A percentile compares a stretch with the other conserved stretches of the same genome.
Evolutionary conservation across 495 filamentous ascomycete species (phyloP).

Genomic region (Durotheca rogersii): DNA sequence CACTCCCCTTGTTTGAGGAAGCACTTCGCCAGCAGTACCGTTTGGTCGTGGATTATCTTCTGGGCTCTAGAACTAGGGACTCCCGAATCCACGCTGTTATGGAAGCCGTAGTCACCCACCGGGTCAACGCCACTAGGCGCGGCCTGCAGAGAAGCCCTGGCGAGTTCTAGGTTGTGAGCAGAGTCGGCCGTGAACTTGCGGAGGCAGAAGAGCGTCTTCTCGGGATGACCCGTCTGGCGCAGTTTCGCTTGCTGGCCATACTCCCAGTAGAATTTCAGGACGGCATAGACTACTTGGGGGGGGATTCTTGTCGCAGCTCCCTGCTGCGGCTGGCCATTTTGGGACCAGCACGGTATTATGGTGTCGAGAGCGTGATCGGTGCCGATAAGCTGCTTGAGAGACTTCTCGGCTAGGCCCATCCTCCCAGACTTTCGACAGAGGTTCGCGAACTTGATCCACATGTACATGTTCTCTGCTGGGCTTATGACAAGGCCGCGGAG

Average conservation of each 20-base stretch:
- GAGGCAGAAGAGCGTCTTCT: conserved; percentile 73
- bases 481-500: conserved; percentile 87
- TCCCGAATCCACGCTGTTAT: conserved; percentile 56
- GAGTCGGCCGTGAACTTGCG: conserved; percentile 78
- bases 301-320: conserved; percentile 50
- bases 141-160: conserved; percentile 53
- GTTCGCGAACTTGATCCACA: conserved; percentile 99
- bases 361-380: conserved; percentile 63
- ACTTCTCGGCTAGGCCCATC: conserved; percentile 94
- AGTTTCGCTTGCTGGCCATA: conserved; percentile 54
- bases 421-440: conserved; percentile 93
- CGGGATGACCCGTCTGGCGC: conserved; percentile 43
- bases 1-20: conserved; percentile 95
- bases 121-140: conserved; percentile 52
- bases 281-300: conserved; percentile 83
- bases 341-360: conserved; percentile 55
- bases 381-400: conserved; percentile 70
- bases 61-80: conserved; percentile 44
- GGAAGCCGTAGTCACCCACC: conserved; percentile 55
- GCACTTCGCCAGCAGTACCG: conserved; percentile 85
- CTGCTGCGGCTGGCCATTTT: conserved; percentile 46
- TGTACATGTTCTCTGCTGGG: conserved; percentile 90
- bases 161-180: conserved; percentile 68
- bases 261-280: conserved; percentile 95
- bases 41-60: conserved; percentile 58